Percentiles rank a stretch among this genome's conserved stretches.
Conservation (phyloP, 2,329 filamentous ascomycete genomes). For the Aspergillus ustus region DNA sequence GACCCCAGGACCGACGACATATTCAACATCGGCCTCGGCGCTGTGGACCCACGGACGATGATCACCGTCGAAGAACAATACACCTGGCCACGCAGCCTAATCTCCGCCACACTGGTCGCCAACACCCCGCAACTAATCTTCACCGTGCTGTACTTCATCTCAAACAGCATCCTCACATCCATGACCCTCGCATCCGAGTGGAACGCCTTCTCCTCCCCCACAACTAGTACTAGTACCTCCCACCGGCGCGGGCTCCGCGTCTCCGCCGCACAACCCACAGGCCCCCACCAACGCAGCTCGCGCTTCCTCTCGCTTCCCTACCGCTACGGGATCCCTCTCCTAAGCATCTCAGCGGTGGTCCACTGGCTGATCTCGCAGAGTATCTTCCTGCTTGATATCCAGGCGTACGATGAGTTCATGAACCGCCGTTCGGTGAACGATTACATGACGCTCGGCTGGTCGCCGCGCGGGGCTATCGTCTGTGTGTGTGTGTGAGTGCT, state of each 20-base stretch:
- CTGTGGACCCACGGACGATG: slow-evolving; percentile 7
- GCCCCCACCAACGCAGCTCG: too few relatives aligned
- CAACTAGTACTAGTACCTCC: too few relatives aligned
- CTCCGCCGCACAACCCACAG: too few relatives aligned
- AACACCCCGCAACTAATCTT: slow-evolving; percentile 43
- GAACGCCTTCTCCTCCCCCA: slow-evolving; percentile 48
- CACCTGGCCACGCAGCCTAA: slow-evolving; percentile 14
- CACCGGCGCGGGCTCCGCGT: slow-evolving; percentile 20
- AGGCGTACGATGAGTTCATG: neutral
- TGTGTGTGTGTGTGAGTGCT: neutral
- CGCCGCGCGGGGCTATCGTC: neutral
- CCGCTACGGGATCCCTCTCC: too few relatives aligned
- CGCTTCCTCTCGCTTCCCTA: too few relatives aligned
- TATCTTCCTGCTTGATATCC: neutral
- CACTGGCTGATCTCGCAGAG: neutral
- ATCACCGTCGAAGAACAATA: neutral
- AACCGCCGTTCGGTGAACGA: accelerated
- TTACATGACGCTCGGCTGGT: neutral
- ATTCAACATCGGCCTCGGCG: slow-evolving; percentile 16
- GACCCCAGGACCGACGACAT: neutral
- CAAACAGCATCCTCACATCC: slow-evolving; percentile 46
- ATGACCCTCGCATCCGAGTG: slow-evolving; percentile 57
- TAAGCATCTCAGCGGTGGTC: too few relatives aligned
- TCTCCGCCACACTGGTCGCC: slow-evolving; percentile 32
- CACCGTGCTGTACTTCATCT: slow-evolving; percentile 41